Evolutionary conservation across 2,329 filamentous ascomycete genomes (phyloP).

Genomic region (Colletotrichum aenigma): DNA sequence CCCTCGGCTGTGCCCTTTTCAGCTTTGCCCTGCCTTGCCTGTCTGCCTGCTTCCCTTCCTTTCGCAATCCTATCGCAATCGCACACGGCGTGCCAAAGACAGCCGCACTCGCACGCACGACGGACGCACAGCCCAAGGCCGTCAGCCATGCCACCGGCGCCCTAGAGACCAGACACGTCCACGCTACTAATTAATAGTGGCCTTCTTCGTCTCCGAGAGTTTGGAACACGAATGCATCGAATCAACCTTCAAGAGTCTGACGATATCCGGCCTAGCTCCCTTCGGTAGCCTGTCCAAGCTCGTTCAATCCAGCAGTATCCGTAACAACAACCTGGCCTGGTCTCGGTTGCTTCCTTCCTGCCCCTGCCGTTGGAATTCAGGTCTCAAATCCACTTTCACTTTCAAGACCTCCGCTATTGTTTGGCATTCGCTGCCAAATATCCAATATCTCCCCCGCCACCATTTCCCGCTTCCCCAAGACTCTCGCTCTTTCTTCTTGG

Average conservation of each 20-base stretch:
- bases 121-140: background rate
- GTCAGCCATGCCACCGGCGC: background rate
- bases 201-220: background rate
- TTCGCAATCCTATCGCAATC: background rate
- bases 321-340: slow-evolving; percentile 7
- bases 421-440: slow-evolving; percentile 19
- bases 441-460: slow-evolving; percentile 18
- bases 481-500: background rate
- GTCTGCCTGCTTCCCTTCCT: background rate
- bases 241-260: background rate
- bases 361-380: slow-evolving; percentile 16
- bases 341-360: slow-evolving; percentile 5
- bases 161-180: background rate
- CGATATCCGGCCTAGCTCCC: background rate
- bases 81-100: background rate
- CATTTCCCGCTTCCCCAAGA: background rate
- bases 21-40: background rate
- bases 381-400: slow-evolving; percentile 1
- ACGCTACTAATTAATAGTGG: background rate
- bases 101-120: slow-evolving; percentile 1
- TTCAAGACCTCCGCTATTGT: slow-evolving; percentile 12
- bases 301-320: background rate
- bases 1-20: background rate
- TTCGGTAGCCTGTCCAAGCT: background rate
- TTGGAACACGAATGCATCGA: background rate